Percentiles rank a stretch among this genome's conserved stretches.
phyloP scores from a whole-genome alignment of 495 filamentous ascomycete species.

The Neurospora africana region DNA sequence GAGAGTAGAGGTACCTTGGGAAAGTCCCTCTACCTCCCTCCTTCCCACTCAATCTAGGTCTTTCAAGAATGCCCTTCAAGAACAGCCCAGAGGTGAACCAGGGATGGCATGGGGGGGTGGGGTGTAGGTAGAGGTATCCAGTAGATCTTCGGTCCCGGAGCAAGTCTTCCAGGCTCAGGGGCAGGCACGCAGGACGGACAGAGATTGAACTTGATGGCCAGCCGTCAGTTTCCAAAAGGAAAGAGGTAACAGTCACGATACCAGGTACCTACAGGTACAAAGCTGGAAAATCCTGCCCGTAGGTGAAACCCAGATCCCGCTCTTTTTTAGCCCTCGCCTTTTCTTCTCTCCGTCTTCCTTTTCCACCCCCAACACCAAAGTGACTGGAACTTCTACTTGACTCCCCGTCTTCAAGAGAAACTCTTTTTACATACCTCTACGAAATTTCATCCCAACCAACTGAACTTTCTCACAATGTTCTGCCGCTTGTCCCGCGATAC shows the following conservation, averaged over 20 bases:
- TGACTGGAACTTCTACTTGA: not conserved
- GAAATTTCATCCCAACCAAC: not conserved
- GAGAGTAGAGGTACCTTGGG: not conserved
- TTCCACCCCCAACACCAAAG: not conserved
- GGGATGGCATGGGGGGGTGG: not conserved
- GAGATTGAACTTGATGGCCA: not conserved
- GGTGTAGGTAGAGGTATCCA: not conserved
- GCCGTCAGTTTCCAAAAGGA: not conserved
- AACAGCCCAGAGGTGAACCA: not conserved
- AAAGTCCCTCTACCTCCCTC: not conserved
- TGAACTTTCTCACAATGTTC: not conserved
- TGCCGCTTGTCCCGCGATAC: not conserved
- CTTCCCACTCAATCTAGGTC: not conserved
- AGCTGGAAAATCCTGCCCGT: not conserved
- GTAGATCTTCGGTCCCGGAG: not conserved
- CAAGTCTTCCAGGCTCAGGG: not conserved
- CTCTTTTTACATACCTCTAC: not conserved
- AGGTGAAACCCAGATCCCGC: not conserved
- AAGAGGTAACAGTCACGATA: not conserved
- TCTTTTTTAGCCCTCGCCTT: not conserved
- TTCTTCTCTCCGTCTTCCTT: not conserved
- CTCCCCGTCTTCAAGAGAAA: too few relatives aligned
- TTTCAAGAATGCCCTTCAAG: not conserved
- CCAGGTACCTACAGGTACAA: not conserved
- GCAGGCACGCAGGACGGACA: not conserved